Evolutionary conservation across 805 yeast genomes (phyloP).

Genomic region (Yamadazyma akitaensis): DNA sequence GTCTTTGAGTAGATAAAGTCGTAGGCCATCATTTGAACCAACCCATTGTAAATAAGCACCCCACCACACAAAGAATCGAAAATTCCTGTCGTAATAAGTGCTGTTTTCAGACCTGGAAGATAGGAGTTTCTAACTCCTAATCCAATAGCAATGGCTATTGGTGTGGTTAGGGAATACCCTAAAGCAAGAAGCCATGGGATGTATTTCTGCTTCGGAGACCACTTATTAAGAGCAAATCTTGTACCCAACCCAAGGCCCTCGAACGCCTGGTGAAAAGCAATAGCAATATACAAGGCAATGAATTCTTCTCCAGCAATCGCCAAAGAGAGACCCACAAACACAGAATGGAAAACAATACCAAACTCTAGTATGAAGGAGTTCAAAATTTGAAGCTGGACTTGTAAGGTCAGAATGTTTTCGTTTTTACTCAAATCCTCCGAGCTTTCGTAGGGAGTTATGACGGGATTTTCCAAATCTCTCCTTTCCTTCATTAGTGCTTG

Average conservation of each 20-base stretch:
- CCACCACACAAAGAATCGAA: constrained; percentile 79
- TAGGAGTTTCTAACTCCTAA: constrained; percentile 66
- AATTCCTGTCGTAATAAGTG: constrained; percentile 65
- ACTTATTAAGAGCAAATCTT: constrained; percentile 42
- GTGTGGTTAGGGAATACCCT: constrained; percentile 58
- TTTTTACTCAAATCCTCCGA: too few species aligned
- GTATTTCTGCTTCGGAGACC: constrained; percentile 34
- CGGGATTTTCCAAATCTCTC: too few species aligned
- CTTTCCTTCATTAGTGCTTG: too few species aligned
- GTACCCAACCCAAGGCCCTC: constrained; percentile 89
- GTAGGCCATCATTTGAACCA: constrained; percentile 78
- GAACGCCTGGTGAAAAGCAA: constrained; percentile 72
- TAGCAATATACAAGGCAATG: constrained; percentile 62
- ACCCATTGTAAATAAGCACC: constrained; percentile 69
- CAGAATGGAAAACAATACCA: too few species aligned
- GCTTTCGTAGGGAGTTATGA: too few species aligned
- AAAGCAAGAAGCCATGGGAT: constrained; percentile 60
- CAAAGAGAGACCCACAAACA: too few species aligned
- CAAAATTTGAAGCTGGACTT: too few species aligned
- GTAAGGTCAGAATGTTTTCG: too few species aligned
- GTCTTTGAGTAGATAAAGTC: too few species aligned
- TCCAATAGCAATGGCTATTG: constrained; percentile 75
- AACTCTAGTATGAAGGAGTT: too few species aligned
- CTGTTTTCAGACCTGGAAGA: constrained; percentile 53
- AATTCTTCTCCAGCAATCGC: too few species aligned